These are phyloP conservation scores for Raddia guianensis DNA, from an alignment of 176 grass and related monocot genomes.

Conservation along the genomic window DNA sequence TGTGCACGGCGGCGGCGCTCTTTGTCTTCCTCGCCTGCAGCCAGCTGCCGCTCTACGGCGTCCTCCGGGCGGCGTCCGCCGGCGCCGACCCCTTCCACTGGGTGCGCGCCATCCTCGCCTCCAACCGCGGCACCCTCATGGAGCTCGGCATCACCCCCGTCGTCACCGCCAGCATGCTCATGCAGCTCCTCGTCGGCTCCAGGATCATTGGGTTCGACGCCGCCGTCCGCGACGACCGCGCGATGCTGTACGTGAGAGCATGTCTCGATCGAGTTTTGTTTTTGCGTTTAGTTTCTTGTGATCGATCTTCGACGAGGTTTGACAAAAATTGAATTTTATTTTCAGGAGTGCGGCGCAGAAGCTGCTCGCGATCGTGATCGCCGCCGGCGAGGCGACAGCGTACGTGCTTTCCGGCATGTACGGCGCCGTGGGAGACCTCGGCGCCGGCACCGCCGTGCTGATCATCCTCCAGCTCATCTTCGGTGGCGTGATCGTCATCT, in stretches of 20 bases:
- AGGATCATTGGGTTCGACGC: constrained; percentile 30
- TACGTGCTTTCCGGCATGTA: constrained; percentile 48
- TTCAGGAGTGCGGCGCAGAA: constrained; percentile 41
- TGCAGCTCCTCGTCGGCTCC: constrained; percentile 4
- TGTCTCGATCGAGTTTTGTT: no score
- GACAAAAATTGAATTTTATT: not conserved
- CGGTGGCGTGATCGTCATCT: constrained; percentile 17
- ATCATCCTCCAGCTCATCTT: constrained; percentile 37
- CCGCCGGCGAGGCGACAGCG: constrained; percentile 36
- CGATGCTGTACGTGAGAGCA: constrained; percentile 30
- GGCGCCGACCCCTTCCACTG: constrained; percentile 44
- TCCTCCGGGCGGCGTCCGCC: not conserved
- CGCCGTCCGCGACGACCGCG: constrained; percentile 27
- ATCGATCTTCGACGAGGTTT: not conserved
- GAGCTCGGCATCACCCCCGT: constrained; percentile 40
- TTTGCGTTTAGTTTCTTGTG: no score
- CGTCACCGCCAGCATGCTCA: not conserved
- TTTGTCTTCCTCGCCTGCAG: constrained; percentile 46
- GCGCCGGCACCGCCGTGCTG: constrained; percentile 35
- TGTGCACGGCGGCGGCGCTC: constrained; percentile 34
- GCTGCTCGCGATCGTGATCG: constrained; percentile 42
- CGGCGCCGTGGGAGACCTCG: constrained; percentile 32
- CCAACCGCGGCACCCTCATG: constrained; percentile 43
- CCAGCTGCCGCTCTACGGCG: constrained; percentile 37
- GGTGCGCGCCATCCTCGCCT: constrained; percentile 46